phyloP scores from a whole-genome alignment of 179 eudicot genomes.

The Silene noctiflora region DNA sequence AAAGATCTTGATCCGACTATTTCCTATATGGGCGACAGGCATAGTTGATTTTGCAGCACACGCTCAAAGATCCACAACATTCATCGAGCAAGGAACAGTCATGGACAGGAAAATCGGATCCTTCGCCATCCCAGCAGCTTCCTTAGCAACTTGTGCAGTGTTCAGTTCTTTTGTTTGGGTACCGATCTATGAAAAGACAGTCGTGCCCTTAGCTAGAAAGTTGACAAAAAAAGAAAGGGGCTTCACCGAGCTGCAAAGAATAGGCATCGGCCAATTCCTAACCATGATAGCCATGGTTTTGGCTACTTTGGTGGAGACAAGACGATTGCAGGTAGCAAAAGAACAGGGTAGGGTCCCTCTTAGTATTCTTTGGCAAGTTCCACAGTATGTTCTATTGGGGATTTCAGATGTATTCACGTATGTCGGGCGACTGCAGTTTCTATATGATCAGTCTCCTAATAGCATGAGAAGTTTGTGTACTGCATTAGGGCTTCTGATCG shows the following conservation, averaged over 20 bases:
- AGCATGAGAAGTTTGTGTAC: slow-evolving; percentile 49
- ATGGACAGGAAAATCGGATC: slow-evolving; percentile 33
- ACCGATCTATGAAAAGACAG: slow-evolving; percentile 22
- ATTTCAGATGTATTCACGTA: slow-evolving; percentile 41
- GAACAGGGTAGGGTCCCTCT: slow-evolving; percentile 35
- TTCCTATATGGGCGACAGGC: background rate
- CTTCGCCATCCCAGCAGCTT: slow-evolving; percentile 32
- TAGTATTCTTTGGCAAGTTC: slow-evolving; percentile 48
- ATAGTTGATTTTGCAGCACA: slow-evolving; percentile 19
- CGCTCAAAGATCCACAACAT: slow-evolving; percentile 15
- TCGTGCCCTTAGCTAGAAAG: slow-evolving; percentile 22
- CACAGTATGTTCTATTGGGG: slow-evolving; percentile 49
- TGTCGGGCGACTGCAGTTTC: slow-evolving; percentile 47
- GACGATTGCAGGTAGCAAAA: slow-evolving; percentile 37
- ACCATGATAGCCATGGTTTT: slow-evolving; percentile 18
- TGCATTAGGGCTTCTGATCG: slow-evolving; percentile 37
- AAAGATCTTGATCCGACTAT: slow-evolving; percentile 2
- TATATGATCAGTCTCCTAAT: slow-evolving; percentile 55
- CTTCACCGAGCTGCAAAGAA: slow-evolving; percentile 28
- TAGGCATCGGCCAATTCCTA: slow-evolving; percentile 25
- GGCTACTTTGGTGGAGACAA: slow-evolving; percentile 22
- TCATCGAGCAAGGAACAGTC: slow-evolving; percentile 37
- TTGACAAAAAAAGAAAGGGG: slow-evolving; percentile 27
- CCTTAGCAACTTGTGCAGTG: slow-evolving; percentile 13
- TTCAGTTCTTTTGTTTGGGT: slow-evolving; percentile 27